Evolutionary conservation across 139 green algal species (phyloP), one percentile per base, ranked within the genome.

Genomic region (Ettlia oleoabundans): DNA sequence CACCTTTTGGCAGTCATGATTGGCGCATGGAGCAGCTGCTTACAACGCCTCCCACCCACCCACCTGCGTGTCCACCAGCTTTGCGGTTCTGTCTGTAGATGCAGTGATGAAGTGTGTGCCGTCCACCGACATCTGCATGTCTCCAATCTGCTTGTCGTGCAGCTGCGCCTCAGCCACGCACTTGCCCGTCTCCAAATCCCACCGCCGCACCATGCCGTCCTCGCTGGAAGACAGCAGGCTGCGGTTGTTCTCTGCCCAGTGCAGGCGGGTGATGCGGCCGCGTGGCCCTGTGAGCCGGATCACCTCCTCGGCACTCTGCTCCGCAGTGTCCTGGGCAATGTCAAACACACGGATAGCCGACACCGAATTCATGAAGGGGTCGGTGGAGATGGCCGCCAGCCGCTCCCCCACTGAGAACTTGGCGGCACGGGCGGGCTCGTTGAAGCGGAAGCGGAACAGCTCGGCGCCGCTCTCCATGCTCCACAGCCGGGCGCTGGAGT

Each of bases 41-140:
- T n/a, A n/a, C n/a, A n/a, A n/a, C n/a, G n/a, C n/a, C n/a, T 33
- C 10, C 13, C 7, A 71, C 8, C 10, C 0, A 1, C 77, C 22
- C 43, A 70, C 78, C 67, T 88, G 47, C 32, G 86, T 82, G 86
- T 98, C 95, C 28, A 98, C 87, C 68, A 99, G 78, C 84, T 98
- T 97, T 28, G 96, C 89, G 0, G 92, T 97, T 83, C 96, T 97
- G 89, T 99, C 97, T 30, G 90, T 78, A 9, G 94, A 98, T 5
- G 95, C 95, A 9, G 96, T 99, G 81, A 99, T 93, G n/a, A 96
- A 93, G 85, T 99, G 94, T 21, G 93, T 96, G 74, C 91, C 90
- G 65, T 99, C 97, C 0, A 71, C 72, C 15, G 82, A 89, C 66
- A 93, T 80, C 83, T 89, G 84, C 84, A 95, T 70, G 82, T 98